Base-by-base conservation (phyloP, 2,329 filamentous ascomycete genomes). In the Trichocomaceae sp. region DNA sequence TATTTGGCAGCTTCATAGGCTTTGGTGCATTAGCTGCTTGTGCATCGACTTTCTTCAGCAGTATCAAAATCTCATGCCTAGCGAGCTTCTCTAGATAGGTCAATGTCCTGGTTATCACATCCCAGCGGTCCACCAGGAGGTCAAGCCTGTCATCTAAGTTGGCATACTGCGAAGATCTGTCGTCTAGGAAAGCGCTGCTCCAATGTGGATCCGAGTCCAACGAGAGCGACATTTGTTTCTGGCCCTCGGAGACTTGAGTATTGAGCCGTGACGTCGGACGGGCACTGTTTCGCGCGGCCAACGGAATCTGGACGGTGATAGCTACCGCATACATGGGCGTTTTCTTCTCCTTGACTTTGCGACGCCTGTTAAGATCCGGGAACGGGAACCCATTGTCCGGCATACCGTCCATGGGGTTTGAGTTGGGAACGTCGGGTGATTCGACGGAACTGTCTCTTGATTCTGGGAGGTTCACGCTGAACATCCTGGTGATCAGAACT, bases 241-340 rank as follows among this genome's bases (percentile, higher is more conserved):
- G 63, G 20, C 64, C 66, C 52, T 72, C 69, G 20, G 64, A 57
- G 8, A 63, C 66, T 33, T 66, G 61, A 1, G 67, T 63, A 45
- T 63, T 71, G 42, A 71, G 67, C 26, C 69, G 66, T 22, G 70
- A 72, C 4, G 65, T 63, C 6, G 70, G 69, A 13, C 71, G 69
- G 8, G 60, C 63, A 35, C 61, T 50, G 54, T 69, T 67, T 10
- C 69, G 67, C 26, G 68, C 58, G 58, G 71, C 35, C 19, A 74
- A 58, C 6, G 80, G 80, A 10, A 83, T 72, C 56, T 81, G 78
- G 15, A 83, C 68, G 2, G 81, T 77, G 29, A 83, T 76, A 10
- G 79, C 78, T 47, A 83, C 78, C 15, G 79, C 81, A 65, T 81
- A 83, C 73, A 81, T 81, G 4, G 80, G 81, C 1, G 77, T 80